These are phyloP conservation scores for Kitagawia praeruptora DNA, from an alignment of 129 eudicot genomes.

Conservation along the genomic window DNA sequence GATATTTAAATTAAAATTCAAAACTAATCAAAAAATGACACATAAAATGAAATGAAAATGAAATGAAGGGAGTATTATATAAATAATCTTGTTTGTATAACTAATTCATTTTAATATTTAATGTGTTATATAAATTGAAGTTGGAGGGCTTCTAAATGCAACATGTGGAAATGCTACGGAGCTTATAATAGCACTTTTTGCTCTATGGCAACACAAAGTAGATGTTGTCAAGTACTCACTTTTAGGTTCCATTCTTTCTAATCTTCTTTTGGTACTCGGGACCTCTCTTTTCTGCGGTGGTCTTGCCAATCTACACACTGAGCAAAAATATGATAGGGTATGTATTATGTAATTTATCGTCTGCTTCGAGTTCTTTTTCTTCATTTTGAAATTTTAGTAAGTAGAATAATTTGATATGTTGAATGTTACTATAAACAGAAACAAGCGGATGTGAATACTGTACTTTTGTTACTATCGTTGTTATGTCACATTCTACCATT, in stretches of 20 bases:
- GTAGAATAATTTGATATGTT: background rate
- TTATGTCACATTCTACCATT: slow-evolving; percentile 41
- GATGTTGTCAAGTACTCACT: slow-evolving; percentile 47
- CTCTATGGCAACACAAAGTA: slow-evolving; percentile 32
- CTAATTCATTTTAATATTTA: background rate
- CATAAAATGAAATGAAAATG: too few relatives aligned
- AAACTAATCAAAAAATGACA: too few relatives aligned
- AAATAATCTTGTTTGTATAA: background rate
- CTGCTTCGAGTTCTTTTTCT: too few relatives aligned
- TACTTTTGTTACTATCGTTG: slow-evolving; percentile 36
- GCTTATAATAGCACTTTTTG: slow-evolving; percentile 44
- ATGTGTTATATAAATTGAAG: slow-evolving; percentile 12
- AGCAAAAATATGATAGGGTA: slow-evolving; percentile 42
- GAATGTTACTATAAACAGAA: slow-evolving; percentile 12
- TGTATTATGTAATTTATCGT: background rate
- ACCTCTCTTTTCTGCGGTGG: slow-evolving; percentile 57
- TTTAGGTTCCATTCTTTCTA: slow-evolving; percentile 44
- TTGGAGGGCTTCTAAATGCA: slow-evolving; percentile 63
- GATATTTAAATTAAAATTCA: too few relatives aligned
- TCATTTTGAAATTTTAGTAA: too few relatives aligned
- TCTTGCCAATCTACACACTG: slow-evolving; percentile 29
- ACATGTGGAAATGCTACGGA: slow-evolving; percentile 68
- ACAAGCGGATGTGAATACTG: slow-evolving; percentile 47
- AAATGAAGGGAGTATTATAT: background rate
- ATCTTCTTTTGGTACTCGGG: slow-evolving; percentile 53